Evolutionary conservation across 768 basidiomycete species (phyloP).

Genomic region (Agaricus bisporus): DNA sequence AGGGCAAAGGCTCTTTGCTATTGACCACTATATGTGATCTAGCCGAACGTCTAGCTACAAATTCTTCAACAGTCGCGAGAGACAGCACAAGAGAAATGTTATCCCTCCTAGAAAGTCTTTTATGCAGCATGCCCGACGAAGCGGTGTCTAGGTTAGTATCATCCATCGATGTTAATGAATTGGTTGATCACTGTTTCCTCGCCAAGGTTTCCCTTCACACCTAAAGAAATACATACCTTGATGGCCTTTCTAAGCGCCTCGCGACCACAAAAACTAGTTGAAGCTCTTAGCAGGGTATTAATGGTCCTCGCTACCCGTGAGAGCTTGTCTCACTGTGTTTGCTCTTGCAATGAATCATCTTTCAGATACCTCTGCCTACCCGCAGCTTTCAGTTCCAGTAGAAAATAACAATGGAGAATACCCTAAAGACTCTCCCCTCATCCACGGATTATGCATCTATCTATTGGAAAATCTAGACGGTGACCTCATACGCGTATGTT

Average conservation of each 20-base stretch:
- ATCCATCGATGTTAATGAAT: neutral
- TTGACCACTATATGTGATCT: constrained; percentile 4
- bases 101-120: constrained; percentile 48
- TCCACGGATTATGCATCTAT: constrained; percentile 43
- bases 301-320: constrained; percentile 49
- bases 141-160: constrained; percentile 27
- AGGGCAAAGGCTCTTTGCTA: constrained; percentile 28
- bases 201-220: constrained; percentile 31
- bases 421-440: constrained; percentile 29
- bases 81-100: constrained; percentile 25
- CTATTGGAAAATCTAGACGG: constrained; percentile 36
- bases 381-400: constrained; percentile 32
- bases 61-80: neutral
- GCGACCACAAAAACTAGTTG: constrained; percentile 49
- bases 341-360: neutral
- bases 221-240: constrained; percentile 35
- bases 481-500: constrained; percentile 33
- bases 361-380: constrained; percentile 36
- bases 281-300: constrained; percentile 42
- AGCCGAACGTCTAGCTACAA: neutral
- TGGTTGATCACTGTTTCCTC: constrained; percentile 1
- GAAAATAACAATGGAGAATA: constrained; percentile 7
- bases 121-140: constrained; percentile 41
- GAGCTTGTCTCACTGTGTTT: constrained; percentile 18
- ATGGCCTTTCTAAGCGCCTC: constrained; percentile 40